phyloP scores from a whole-genome alignment of 495 filamentous ascomycete genomes.

The Neurospora sublineolata region DNA sequence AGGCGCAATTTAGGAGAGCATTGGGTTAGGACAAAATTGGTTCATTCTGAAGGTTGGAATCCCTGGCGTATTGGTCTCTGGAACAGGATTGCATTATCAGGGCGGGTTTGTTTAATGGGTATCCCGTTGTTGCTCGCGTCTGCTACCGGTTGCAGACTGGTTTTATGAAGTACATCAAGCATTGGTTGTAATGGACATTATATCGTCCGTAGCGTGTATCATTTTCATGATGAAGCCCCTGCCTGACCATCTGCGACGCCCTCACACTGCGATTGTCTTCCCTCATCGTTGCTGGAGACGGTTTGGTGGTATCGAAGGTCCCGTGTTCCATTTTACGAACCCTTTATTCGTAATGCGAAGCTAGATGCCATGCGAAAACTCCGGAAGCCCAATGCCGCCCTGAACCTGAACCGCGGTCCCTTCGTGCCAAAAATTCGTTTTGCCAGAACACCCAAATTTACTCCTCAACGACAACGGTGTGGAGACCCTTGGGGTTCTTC shows the following conservation, averaged over 20 bases:
- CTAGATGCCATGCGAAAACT: constrained; percentile 42
- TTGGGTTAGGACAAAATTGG: constrained; percentile 24
- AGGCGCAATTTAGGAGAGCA: constrained; percentile 22
- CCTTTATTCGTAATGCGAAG: constrained; percentile 40
- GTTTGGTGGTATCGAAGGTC: constrained; percentile 22
- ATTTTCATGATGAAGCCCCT: constrained; percentile 7
- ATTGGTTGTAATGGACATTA: constrained; percentile 19
- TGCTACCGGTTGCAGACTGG: constrained; percentile 13
- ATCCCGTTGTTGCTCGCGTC: constrained; percentile 14
- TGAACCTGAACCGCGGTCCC: constrained; percentile 26
- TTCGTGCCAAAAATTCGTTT: constrained; percentile 8
- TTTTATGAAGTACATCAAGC: constrained; percentile 18
- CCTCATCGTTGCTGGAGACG: constrained; percentile 6
- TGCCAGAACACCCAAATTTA: constrained; percentile 25
- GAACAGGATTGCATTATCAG: constrained; percentile 21
- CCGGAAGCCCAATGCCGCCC: constrained; percentile 41
- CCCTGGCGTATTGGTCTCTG: constrained; percentile 14
- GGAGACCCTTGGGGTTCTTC: constrained; percentile 94
- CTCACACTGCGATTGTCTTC: constrained; percentile 2
- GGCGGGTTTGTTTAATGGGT: constrained; percentile 23
- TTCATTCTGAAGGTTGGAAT: constrained; percentile 11
- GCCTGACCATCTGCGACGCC: constrained; percentile 5
- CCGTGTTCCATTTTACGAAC: constrained; percentile 21
- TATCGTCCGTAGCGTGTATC: constrained; percentile 21
- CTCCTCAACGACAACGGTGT: constrained; percentile 65